Base-by-base conservation (phyloP, 306 rosid species). In the Albizia julibrissin region DNA sequence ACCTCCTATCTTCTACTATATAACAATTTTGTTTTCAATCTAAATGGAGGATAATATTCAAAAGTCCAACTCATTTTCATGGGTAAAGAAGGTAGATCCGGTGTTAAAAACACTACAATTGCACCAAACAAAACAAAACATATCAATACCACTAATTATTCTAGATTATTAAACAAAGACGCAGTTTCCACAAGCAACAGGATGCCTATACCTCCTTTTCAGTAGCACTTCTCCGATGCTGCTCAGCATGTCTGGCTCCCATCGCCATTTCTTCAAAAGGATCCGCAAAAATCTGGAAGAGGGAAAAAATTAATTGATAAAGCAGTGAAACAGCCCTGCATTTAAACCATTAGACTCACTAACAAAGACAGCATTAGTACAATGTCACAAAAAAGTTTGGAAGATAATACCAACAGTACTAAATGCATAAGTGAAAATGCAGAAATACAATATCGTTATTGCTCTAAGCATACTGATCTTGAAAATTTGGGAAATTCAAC, bases 201-300 rank as follows among this genome's bases (percentile, higher is more conserved):
- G 46, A 54, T 33, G 76, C 42, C 71, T 39, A 27, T 88, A 93
- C 99, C 96, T 95, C 97, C 87, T 93, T 93, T 83, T 93, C 98
- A 39, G 91, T 62, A 42, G 91, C 90, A 86, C 90, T 93, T 89
- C 94, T 90, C 75, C 98, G 80, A 79, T 81, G 93, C 79, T 91
- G 94, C 88, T 93, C 97, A 29, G 92, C 81, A 78, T 82, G 82
- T 82, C 84, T 90, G 61, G 94, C 99, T 52, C 91, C 94, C 89
- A 83, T 87, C 79, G 87, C 97, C 79, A 93, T 78, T 83, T 93
- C 98, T 88, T 96, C 99, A 86, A 96, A 92, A 76, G 97, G 99
- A 78, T 96, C 98, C 87, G 88, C 84, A 85, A 86, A 85, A 88
- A 90, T 90, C 98, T 96, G 84, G 65, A 82, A 82, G 76, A 21